Evolutionary conservation across 208 protist species (phyloP).

Genomic region (Wallacemonas collosoma): DNA sequence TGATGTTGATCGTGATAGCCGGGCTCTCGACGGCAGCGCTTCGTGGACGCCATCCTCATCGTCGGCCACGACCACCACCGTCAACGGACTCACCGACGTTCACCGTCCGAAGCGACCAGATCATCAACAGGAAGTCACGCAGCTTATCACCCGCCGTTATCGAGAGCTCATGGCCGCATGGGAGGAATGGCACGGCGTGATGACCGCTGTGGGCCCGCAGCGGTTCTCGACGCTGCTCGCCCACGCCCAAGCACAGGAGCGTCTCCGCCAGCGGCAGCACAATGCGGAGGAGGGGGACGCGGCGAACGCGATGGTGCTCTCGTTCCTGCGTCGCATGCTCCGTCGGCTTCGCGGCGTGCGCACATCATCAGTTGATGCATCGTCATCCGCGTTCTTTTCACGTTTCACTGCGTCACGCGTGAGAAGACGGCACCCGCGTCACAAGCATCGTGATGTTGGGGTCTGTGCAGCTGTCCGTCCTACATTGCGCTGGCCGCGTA

Average conservation of each 20-base stretch:
- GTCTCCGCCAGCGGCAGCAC: background rate
- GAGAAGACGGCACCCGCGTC: background rate
- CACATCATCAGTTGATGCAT: too few species aligned
- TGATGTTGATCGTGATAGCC: background rate
- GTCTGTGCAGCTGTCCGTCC: too few species aligned
- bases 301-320: too few species aligned
- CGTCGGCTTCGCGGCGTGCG: too few species aligned
- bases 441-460: background rate
- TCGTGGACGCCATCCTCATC: background rate
- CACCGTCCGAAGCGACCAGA: background rate
- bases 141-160: slow-evolving; percentile 17
- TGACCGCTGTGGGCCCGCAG: slow-evolving; percentile 14
- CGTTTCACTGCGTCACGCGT: background rate
- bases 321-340: too few species aligned
- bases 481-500: slow-evolving; percentile 5
- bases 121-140: background rate
- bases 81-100: background rate
- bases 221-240: slow-evolving; percentile 1
- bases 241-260: slow-evolving; percentile 1
- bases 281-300: background rate
- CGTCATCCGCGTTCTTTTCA: too few species aligned
- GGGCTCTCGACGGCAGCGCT: background rate
- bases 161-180: slow-evolving; percentile 11
- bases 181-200: slow-evolving; percentile 17
- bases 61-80: background rate